Evolutionary conservation across 2,329 filamentous ascomycete species (phyloP).

Genomic region (Claviceps citrina): DNA sequence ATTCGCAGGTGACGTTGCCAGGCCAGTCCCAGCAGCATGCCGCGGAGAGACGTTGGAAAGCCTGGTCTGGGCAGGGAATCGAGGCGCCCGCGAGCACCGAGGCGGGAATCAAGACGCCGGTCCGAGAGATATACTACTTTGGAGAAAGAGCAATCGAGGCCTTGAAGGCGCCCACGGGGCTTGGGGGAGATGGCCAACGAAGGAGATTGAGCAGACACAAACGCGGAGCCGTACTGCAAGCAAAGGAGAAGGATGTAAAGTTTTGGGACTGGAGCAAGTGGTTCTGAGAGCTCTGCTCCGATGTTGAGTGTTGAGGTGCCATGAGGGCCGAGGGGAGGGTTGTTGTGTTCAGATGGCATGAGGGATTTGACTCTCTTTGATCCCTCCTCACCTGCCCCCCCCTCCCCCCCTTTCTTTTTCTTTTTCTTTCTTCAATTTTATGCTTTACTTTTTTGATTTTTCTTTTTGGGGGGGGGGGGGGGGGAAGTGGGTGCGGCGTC

Average conservation of each 20-base stretch:
- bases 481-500: too few species aligned
- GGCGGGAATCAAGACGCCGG: not conserved
- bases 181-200: not conserved
- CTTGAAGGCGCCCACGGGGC: not conserved
- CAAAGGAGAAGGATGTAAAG: slow-evolving; percentile 13
- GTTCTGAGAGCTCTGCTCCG: slow-evolving; percentile 12
- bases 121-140: slow-evolving; percentile 6
- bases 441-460: too few species aligned
- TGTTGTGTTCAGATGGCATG: not conserved
- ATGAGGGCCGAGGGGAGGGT: too few species aligned
- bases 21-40: not conserved
- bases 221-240: slow-evolving; percentile 1
- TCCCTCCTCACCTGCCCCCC: too few species aligned
- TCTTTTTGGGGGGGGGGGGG: too few species aligned
- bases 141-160: slow-evolving; percentile 5
- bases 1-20: slow-evolving; percentile 3
- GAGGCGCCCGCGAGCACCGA: not conserved
- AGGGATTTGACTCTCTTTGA: too few species aligned
- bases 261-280: slow-evolving; percentile 13
- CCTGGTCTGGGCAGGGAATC: not conserved
- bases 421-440: slow-evolving; percentile 10
- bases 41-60: not conserved
- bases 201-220: not conserved
- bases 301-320: not conserved
- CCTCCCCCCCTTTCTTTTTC: slow-evolving; percentile 2